Base-by-base conservation (phyloP, 1,284 basidiomycete genomes). In the Heterobasidion irregulare region DNA sequence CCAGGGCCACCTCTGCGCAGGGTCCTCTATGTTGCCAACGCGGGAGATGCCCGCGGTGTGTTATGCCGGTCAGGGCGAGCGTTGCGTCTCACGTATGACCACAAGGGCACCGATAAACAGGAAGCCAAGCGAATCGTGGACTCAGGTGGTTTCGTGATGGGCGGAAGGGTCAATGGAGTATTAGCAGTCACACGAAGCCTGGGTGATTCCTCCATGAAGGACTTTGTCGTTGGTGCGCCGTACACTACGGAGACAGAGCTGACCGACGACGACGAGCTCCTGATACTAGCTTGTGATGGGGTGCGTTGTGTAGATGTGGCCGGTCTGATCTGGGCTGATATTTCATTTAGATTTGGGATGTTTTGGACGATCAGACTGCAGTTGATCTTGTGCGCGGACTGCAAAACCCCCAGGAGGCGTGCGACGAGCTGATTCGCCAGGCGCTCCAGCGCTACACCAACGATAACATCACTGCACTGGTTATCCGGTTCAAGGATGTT, bases 121-220 rank as follows among this genome's bases (percentile, higher is more conserved):
- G 97, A 99, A 72, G 94, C 94, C 16, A 97, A 97, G 72, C 83
- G 97, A 13, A 99, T 99, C 69, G 94, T 83, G 50, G 96, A 98
- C 66, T 96, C 97, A 0, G 97, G 97, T 15, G 97, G 97, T 0
- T 99, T 98, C 65, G 95, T 99, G 19, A 89, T 99, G 89, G 97
- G 97, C 66, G 95, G 96, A 59, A 86, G 97, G 9, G 97, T 99
- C 36, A 98, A 98, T 64, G 95, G 93, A 44, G 95, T 99, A 9
- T 76, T 99, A 55, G 95, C 94, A 8, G 97, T 99, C 16, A 99
- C 97, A 15, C 80, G 97, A 52, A 96, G 94, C 62, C 75, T 99
- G 47, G 97, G 97, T 49, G 97, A 99, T 68, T 90, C 93, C 0
- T 92, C 94, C 7, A 99, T 99, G 96, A 99, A 99, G 72, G 96